Percentiles rank a stretch among this genome's conserved stretches.
Conservation (phyloP, 257 asterid species). For the Plantago elongata region DNA sequence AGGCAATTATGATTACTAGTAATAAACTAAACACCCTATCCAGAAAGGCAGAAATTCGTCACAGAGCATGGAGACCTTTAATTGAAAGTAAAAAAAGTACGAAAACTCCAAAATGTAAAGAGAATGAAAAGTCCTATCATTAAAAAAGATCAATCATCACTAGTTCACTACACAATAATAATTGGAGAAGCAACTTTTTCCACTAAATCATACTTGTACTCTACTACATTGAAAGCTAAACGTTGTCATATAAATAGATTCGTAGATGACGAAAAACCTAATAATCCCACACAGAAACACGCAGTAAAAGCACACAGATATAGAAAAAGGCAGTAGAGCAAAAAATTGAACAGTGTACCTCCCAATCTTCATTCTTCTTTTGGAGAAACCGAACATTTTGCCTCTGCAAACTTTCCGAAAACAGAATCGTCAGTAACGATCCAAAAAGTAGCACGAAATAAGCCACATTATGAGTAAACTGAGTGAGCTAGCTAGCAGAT, state of each 20-base stretch:
- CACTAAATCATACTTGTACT: too few species aligned
- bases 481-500: background rate
- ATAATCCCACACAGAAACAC: background rate
- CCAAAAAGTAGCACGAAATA: background rate
- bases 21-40: background rate
- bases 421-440: background rate
- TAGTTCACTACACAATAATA: background rate
- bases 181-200: too few species aligned
- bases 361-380: constrained; percentile 9
- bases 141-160: background rate
- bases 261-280: background rate
- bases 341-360: background rate
- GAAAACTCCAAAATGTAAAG: too few species aligned
- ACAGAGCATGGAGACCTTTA: too few species aligned
- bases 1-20: background rate
- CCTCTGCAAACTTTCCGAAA: background rate
- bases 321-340: too few species aligned
- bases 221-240: too few species aligned
- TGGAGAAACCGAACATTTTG: constrained; percentile 11
- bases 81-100: too few species aligned
- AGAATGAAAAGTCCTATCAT: too few species aligned
- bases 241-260: background rate
- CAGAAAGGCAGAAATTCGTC: background rate
- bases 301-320: too few species aligned
- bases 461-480: background rate